phyloP scores from a whole-genome alignment of 1,284 basidiomycete genomes.

The Trametes polyzona region DNA sequence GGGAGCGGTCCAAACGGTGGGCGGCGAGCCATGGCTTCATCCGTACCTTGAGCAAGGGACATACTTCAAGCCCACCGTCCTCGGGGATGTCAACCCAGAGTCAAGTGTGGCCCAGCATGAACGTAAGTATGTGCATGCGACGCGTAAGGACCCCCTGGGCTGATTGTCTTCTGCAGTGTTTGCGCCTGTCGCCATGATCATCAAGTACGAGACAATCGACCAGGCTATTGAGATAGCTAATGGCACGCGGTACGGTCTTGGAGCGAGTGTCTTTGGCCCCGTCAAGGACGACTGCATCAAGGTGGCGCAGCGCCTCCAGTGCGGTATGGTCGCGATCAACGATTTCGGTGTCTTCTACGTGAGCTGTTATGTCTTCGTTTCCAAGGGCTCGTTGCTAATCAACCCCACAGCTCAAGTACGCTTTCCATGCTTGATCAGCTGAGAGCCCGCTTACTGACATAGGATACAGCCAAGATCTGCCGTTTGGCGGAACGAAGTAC shows the following conservation, averaged over 20 bases:
- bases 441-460: background rate
- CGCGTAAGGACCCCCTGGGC: background rate
- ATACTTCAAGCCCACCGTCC: constrained; percentile 89
- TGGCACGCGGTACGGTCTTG: constrained; percentile 87
- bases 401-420: constrained; percentile 61
- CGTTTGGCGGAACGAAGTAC: constrained; percentile 90
- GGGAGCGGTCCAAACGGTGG: constrained; percentile 74
- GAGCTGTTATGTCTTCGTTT: constrained; percentile 36
- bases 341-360: constrained; percentile 95
- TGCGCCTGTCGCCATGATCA: constrained; percentile 85
- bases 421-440: constrained; percentile 9
- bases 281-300: constrained; percentile 74
- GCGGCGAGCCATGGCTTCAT: constrained; percentile 68
- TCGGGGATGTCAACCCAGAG: constrained; percentile 77
- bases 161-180: constrained; percentile 62
- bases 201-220: constrained; percentile 80
- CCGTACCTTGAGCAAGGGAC: constrained; percentile 67
- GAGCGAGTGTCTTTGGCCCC: constrained; percentile 93
- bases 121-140: constrained; percentile 50
- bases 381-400: constrained; percentile 17
- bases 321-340: constrained; percentile 97
- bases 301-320: constrained; percentile 81
- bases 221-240: constrained; percentile 90
- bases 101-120: constrained; percentile 84
- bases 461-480: constrained; percentile 81